Evolutionary conservation across 768 basidiomycete genomes (phyloP).

Genomic region (Amyloporia xantha): DNA sequence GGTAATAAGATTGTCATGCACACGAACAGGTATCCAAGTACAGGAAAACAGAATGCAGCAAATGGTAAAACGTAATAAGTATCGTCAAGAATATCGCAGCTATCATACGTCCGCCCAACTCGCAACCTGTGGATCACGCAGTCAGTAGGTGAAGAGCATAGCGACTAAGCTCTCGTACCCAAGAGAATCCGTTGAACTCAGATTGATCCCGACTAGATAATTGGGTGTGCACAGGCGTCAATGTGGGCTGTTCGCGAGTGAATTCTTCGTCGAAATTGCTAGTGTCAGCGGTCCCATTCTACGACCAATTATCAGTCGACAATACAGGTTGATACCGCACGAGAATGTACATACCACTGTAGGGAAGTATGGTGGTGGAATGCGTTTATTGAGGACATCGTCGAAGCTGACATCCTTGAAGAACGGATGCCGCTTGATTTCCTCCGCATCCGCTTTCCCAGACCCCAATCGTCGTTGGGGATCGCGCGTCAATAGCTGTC

Average conservation of each 20-base stretch:
- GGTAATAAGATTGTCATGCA: conserved; percentile 13
- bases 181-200: conserved; percentile 97
- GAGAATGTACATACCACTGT: conserved; percentile 78
- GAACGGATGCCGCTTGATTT: conserved; percentile 96
- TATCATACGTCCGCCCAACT: conserved; percentile 32
- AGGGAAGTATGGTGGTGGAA: conserved; percentile 96
- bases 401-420: conserved; percentile 98
- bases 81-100: conserved; percentile 13
- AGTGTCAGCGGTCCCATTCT: conserved; percentile 83
- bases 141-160: conserved; percentile 1
- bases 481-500: conserved; percentile 85
- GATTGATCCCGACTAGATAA: conserved; percentile 84
- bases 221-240: conserved; percentile 96
- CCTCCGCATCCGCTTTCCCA: conserved; percentile 87
- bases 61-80: conserved; percentile 21
- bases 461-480: conserved; percentile 87
- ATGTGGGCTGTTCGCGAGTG: conserved; percentile 91
- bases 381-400: conserved; percentile 94
- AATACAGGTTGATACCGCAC: no score
- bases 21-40: conserved; percentile 30
- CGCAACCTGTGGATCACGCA: conserved; percentile 24
- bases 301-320: neutral
- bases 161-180: conserved; percentile 45
- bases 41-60: conserved; percentile 16
- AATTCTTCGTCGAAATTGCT: conserved; percentile 98